Evolutionary conservation across 495 filamentous ascomycete species (phyloP).

Genomic region (Daldinia vernicosa): DNA sequence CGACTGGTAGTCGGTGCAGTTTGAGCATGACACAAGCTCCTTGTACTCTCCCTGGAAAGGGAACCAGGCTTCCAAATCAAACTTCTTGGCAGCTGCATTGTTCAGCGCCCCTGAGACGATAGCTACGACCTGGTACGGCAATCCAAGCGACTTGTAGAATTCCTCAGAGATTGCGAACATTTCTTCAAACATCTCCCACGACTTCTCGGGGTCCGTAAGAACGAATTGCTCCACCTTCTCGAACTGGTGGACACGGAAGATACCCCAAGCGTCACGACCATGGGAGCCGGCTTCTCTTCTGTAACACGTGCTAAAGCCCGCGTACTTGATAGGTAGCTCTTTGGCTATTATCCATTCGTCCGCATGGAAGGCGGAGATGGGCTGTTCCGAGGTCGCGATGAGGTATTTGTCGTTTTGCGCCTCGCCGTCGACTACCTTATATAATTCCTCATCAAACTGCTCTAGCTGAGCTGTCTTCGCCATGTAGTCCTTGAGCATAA

Average conservation of each 20-base stretch:
- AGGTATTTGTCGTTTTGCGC: constrained; percentile 92
- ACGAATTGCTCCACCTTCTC: constrained; percentile 99
- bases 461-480: constrained; percentile 98
- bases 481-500: constrained; percentile 97
- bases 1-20: constrained; percentile 96
- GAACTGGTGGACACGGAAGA: constrained; percentile 98
- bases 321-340: constrained; percentile 79
- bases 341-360: constrained; percentile 90
- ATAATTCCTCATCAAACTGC: constrained; percentile 96
- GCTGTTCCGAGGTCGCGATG: constrained; percentile 97
- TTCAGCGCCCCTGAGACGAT: constrained; percentile 96
- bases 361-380: constrained; percentile 88
- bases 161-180: constrained; percentile 93
- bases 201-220: constrained; percentile 91
- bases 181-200: constrained; percentile 89
- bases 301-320: constrained; percentile 93
- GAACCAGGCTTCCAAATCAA: constrained; percentile 97
- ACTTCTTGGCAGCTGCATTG: constrained; percentile 94
- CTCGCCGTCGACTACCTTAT: constrained; percentile 92
- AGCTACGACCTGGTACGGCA: constrained; percentile 89
- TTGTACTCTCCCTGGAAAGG: constrained; percentile 97
- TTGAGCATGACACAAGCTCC: constrained; percentile 93
- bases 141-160: constrained; percentile 88
- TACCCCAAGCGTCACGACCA: constrained; percentile 96
- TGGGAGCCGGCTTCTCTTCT: constrained; percentile 92